Evolutionary conservation across 148 eudicot genomes (phyloP).

Genomic region (Talinum fruticosum): DNA sequence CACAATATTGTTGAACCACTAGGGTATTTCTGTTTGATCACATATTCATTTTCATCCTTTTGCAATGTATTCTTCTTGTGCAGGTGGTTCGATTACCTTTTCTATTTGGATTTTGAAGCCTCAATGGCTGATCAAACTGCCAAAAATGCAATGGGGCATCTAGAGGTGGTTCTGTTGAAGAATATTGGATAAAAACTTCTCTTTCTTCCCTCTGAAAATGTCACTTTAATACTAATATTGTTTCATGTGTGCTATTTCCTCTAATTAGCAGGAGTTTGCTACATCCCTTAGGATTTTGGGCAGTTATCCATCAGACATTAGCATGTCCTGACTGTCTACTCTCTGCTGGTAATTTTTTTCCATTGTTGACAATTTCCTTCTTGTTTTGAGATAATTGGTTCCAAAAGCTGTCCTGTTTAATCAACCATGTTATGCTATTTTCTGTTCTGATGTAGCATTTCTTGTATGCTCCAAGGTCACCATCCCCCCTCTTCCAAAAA

Average conservation of each 20-base stretch:
- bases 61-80: background rate
- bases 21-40: background rate
- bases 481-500: too few relatives aligned
- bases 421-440: too few relatives aligned
- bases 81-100: conserved; percentile 56
- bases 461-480: too few relatives aligned
- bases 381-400: too few relatives aligned
- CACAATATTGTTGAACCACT: background rate
- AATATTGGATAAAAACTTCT: background rate
- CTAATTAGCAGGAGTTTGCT: conserved; percentile 54
- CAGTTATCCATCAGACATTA: conserved; percentile 55
- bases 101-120: conserved; percentile 67
- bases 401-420: too few relatives aligned
- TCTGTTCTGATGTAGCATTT: too few relatives aligned
- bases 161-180: conserved; percentile 38
- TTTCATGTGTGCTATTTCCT: background rate
- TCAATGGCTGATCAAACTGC: conserved; percentile 55
- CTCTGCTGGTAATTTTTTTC: background rate
- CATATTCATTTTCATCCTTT: background rate
- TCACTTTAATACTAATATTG: background rate
- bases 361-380: background rate
- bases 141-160: conserved; percentile 55
- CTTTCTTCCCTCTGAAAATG: background rate
- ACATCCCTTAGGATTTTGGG: conserved; percentile 54
- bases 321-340: conserved; percentile 34